These are phyloP conservation scores for Colletotrichum sublineola DNA, from an alignment of 2,329 filamentous ascomycete species.

Conservation along the genomic window DNA sequence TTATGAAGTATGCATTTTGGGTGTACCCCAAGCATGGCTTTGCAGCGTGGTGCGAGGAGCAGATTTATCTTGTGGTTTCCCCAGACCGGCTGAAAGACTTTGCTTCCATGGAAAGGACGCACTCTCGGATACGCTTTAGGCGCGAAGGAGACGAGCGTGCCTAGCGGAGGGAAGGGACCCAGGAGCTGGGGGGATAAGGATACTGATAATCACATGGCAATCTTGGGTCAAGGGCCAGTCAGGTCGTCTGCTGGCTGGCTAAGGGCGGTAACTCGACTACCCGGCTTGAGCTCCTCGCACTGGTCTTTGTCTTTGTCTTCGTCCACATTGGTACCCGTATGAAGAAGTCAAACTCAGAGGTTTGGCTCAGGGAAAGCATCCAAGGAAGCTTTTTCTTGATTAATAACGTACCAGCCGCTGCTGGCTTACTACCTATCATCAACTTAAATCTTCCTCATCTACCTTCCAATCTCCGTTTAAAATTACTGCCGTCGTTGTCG, in stretches of 20 bases:
- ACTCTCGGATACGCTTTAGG: conserved; percentile 7
- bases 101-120: conserved; percentile 15
- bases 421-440: no score
- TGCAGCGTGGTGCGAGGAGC: background rate
- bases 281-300: background rate
- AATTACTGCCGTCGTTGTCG: background rate
- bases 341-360: conserved; percentile 14
- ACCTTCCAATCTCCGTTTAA: background rate
- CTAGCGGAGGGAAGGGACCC: background rate
- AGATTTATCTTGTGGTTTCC: conserved; percentile 13
- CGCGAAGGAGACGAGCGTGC: background rate
- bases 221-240: background rate
- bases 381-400: conserved; percentile 7
- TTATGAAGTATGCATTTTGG: conserved; percentile 2
- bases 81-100: background rate
- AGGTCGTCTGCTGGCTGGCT: conserved; percentile 1
- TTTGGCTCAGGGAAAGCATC: conserved; percentile 7
- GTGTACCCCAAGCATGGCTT: background rate
- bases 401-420: background rate
- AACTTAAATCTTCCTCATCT: background rate
- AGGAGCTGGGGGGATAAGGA: background rate
- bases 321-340: background rate
- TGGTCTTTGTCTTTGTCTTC: background rate
- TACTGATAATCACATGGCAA: conserved; percentile 1
- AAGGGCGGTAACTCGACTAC: background rate